A percentile compares a stretch with the other conserved stretches of the same genome.
Conservation (phyloP, 1,284 basidiomycete genomes). For the Takashimella tepidaria region DNA sequence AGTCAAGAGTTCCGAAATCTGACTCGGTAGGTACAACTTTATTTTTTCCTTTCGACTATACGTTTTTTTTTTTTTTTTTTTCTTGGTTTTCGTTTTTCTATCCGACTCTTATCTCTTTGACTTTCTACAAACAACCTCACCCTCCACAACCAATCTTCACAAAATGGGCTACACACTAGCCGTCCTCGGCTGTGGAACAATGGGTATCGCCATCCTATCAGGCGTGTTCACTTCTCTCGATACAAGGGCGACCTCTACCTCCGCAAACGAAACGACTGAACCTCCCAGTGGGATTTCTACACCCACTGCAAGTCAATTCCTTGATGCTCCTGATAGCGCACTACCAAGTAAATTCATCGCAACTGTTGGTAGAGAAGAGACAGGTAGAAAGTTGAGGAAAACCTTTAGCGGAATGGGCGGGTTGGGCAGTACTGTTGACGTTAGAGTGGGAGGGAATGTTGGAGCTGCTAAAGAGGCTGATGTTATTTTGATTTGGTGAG, state of each 20-base stretch:
- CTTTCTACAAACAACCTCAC: no score
- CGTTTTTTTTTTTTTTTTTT: not conserved
- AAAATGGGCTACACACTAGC: conserved; percentile 52
- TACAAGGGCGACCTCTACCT: conserved; percentile 27
- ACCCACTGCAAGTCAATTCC: conserved; percentile 52
- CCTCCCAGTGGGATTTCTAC: conserved; percentile 79
- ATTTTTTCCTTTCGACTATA: not conserved
- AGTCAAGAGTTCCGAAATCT: no score
- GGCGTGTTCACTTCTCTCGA: conserved; percentile 50
- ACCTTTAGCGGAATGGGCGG: conserved; percentile 57
- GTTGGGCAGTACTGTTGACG: conserved; percentile 61
- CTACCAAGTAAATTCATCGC: conserved; percentile 81
- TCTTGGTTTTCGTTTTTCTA: not conserved
- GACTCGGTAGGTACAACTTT: no score
- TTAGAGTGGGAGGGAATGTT: conserved; percentile 63
- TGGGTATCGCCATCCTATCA: conserved; percentile 94
- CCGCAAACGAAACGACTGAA: conserved; percentile 44
- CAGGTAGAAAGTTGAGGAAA: conserved; percentile 62
- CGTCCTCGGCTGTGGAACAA: conserved; percentile 88
- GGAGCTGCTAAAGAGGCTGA: conserved; percentile 67
- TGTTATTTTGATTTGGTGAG: conserved; percentile 82
- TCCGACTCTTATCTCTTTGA: not conserved
- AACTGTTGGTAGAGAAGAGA: conserved; percentile 77
- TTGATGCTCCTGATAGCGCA: conserved; percentile 56
- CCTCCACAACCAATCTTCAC: no score